phyloP scores from a whole-genome alignment of 148 eudicot species.

The Fagopyrum tataricum region DNA sequence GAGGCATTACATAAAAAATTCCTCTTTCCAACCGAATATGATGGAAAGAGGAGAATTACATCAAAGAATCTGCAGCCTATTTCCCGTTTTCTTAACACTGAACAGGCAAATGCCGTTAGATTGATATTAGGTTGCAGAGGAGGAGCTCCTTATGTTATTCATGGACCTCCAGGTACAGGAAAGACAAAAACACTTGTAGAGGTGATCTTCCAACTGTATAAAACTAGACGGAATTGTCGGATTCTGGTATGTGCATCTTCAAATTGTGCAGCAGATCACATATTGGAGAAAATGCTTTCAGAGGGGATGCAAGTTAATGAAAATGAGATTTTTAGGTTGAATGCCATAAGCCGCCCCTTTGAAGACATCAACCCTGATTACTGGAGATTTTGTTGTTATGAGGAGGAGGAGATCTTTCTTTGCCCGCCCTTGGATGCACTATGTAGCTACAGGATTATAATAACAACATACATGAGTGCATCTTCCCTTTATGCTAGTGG shows the following conservation, averaged over 20 bases:
- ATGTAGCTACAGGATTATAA: constrained; percentile 38
- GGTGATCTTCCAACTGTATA: constrained; percentile 65
- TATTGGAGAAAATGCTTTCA: constrained; percentile 48
- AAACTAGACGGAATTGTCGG: constrained; percentile 17
- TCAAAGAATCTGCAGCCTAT: constrained; percentile 34
- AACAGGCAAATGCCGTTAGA: constrained; percentile 52
- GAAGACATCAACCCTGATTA: constrained; percentile 55
- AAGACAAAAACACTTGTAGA: constrained; percentile 82
- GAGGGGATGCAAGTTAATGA: constrained; percentile 19
- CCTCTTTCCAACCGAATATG: constrained; percentile 47
- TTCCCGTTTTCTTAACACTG: constrained; percentile 55
- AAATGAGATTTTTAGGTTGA: constrained; percentile 62
- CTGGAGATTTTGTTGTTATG: constrained; percentile 39
- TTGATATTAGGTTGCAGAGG: constrained; percentile 71
- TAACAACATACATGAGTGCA: constrained; percentile 78
- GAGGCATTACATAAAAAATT: constrained; percentile 34
- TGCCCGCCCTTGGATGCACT: constrained; percentile 47
- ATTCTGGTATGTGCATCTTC: constrained; percentile 89
- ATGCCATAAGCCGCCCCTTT: constrained; percentile 62
- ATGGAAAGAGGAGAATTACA: constrained; percentile 30
- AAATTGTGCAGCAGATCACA: constrained; percentile 84
- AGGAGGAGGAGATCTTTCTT: constrained; percentile 40
- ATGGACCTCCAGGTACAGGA: constrained; percentile 98
- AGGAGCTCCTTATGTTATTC: constrained; percentile 70
- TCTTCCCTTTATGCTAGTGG: constrained; percentile 63